phyloP scores from a whole-genome alignment of 768 basidiomycete species.

The Solioccasus polychromus region DNA sequence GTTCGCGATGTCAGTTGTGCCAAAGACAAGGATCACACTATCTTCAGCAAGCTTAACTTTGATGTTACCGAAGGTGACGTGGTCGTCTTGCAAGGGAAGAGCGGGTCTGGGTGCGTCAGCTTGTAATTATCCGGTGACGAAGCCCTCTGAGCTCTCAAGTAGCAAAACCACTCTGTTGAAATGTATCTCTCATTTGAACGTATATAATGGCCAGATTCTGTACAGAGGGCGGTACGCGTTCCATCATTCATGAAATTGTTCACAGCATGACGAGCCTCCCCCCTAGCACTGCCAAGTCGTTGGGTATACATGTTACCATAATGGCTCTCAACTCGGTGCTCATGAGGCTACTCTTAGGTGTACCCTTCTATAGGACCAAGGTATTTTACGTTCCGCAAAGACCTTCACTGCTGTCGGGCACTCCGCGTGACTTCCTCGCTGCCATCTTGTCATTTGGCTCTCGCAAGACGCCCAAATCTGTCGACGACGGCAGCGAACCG shows the following conservation, averaged over 20 bases:
- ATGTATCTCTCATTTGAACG: conserved; percentile 75
- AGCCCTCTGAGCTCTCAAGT: conserved; percentile 5
- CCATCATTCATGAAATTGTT: not conserved
- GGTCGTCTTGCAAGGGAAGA: conserved; percentile 73
- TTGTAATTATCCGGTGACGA: not conserved
- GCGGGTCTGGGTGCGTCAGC: conserved; percentile 62
- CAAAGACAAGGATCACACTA: conserved; percentile 41
- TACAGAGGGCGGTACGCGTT: conserved; percentile 62
- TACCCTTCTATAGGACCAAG: conserved; percentile 73
- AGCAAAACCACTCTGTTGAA: conserved; percentile 78
- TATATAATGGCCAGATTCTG: conserved; percentile 63
- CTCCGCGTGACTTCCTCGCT: conserved; percentile 69
- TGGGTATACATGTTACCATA: conserved; percentile 36
- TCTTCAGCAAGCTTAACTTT: conserved; percentile 64
- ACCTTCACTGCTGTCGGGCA: conserved; percentile 80
- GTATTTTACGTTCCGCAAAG: conserved; percentile 88
- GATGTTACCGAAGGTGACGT: conserved; percentile 70
- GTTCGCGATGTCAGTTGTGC: conserved; percentile 49
- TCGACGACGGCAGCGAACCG: conserved; percentile 21
- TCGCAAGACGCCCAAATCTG: conserved; percentile 32
- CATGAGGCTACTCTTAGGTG: conserved; percentile 42
- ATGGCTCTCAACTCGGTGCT: conserved; percentile 3
- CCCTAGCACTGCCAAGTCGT: conserved; percentile 46
- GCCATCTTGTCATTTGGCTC: conserved; percentile 52
- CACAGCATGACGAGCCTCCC: not conserved